phyloP scores from a whole-genome alignment of 768 basidiomycete species.

The Naganishia kalamii region DNA sequence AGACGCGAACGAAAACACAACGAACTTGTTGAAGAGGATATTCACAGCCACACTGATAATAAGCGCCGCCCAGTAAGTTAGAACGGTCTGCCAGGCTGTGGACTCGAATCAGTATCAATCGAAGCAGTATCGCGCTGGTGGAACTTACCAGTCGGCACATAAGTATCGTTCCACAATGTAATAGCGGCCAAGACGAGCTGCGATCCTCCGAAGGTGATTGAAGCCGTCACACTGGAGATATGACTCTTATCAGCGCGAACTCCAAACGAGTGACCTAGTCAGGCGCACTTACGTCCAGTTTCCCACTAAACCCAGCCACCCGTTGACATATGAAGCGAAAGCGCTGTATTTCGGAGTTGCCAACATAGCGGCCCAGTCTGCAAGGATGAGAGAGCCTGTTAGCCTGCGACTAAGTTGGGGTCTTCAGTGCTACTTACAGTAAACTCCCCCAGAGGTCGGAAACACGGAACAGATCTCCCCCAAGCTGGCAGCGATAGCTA shows the following conservation, averaged over 20 bases:
- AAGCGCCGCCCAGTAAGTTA: conserved; percentile 58
- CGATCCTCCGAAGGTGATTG: conserved; percentile 61
- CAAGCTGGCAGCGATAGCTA: conserved; percentile 21
- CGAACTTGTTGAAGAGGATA: conserved; percentile 55
- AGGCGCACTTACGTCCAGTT: conserved; percentile 55
- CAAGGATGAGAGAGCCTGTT: too few relatives aligned
- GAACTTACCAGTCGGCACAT: conserved; percentile 49
- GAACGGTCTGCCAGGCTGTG: conserved; percentile 55
- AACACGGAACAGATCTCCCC: conserved; percentile 42
- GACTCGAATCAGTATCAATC: neutral
- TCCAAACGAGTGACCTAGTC: neutral
- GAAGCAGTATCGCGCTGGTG: too few relatives aligned
- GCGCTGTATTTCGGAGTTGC: conserved; percentile 54
- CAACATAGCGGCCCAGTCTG: conserved; percentile 61
- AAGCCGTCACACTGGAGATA: conserved; percentile 53
- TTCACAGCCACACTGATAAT: conserved; percentile 53
- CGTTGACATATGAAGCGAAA: conserved; percentile 60
- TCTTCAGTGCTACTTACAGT: conserved; percentile 30
- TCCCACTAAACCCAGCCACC: conserved; percentile 64
- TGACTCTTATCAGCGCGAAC: too few relatives aligned
- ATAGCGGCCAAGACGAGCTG: conserved; percentile 59
- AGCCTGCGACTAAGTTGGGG: too few relatives aligned
- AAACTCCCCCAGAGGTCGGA: conserved; percentile 41
- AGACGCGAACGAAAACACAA: conserved; percentile 27
- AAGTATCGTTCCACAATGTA: conserved; percentile 57